Percentiles rank a stretch among this genome's conserved stretches.
These are phyloP conservation scores for Colletotrichum sidae DNA, from an alignment of 2,329 filamentous ascomycete species.

Conservation along the genomic window DNA sequence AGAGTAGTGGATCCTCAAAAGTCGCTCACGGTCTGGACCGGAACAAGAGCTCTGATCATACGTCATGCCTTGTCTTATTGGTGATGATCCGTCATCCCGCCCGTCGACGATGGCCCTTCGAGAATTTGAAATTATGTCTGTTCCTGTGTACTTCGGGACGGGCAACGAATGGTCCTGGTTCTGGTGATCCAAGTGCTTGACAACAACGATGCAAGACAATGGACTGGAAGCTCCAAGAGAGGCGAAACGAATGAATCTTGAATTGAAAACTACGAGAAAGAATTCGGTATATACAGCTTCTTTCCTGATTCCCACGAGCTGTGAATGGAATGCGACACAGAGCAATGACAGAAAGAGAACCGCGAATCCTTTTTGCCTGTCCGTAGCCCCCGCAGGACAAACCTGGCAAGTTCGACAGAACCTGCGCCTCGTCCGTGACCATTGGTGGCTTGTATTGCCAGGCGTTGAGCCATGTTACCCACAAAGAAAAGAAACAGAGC, in stretches of 20 bases:
- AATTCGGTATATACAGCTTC: constrained; percentile 22
- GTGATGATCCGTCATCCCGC: constrained; percentile 13
- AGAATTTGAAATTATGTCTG: not conserved
- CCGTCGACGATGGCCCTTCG: not conserved
- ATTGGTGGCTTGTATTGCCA: constrained; percentile 11
- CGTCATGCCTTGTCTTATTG: constrained; percentile 18
- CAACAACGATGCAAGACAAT: no score
- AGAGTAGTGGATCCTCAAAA: not conserved
- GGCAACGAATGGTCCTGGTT: no score
- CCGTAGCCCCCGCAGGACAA: constrained; percentile 22
- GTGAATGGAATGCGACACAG: not conserved
- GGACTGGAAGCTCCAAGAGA: no score
- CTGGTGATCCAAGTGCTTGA: no score
- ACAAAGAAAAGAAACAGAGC: constrained; percentile 3
- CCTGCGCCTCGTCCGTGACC: constrained; percentile 12
- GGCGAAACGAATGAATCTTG: not conserved
- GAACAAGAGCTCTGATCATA: constrained; percentile 5
- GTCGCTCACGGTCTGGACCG: constrained; percentile 22
- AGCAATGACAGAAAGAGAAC: not conserved
- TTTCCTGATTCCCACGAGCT: not conserved
- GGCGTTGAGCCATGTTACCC: constrained; percentile 3
- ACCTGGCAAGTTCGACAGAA: constrained; percentile 15
- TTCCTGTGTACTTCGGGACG: no score
- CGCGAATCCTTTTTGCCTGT: constrained; percentile 30
- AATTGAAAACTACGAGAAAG: constrained; percentile 16